Base-by-base conservation (phyloP, 495 filamentous ascomycete genomes). In the Extremus antarcticus region DNA sequence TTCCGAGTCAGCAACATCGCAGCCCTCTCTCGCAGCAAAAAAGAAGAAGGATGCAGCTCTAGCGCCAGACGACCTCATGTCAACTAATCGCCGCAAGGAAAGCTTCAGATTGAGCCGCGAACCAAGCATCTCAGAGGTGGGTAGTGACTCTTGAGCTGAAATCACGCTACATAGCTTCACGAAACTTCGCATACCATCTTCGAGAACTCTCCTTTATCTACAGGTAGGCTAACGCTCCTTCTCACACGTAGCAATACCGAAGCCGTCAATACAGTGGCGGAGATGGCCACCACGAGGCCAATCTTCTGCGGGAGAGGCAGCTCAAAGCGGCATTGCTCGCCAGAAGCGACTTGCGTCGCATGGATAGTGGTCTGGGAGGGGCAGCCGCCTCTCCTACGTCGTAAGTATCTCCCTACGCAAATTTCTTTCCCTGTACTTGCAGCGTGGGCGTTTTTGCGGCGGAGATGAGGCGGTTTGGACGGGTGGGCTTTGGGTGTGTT, bases 41-140 rank as follows among this genome's bases (percentile, higher is more conserved):
- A 45, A 46, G 20, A 55, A 56, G 49, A 52, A 56, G 21, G 45
- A 47, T 10, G 22, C 46, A 13, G 2, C 29, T 16, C 35, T 47
- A 9, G 52, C 24, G 1, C 7, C 24, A 7, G 22, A 43, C 54
- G 59, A 61, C 35, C 50, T 61, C n/a, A 51, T 61, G 53, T 38
- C 58, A 2, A 52, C 32, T 16, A 25, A 52, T 21, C 25, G 50
- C 23, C 47, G 38, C 22, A 38, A 24, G 15, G 41, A 56, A 19
- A 49, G 43, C 19, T 21, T 11, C 15, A 24, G 50, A 45, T 32
- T 45, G 54, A 11, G 45, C 39, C 54, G 59, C 41, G 55, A 57
- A 17, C 21, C 48, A 20, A 48, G 46, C 23, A 9, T n/a, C 46
- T 10, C 24, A 25, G 4, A 48, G 21, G 46, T 48, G 24, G 24